phyloP scores from a whole-genome alignment of 192 early-diverging fungal species.

The Gonapodya prolifera region DNA sequence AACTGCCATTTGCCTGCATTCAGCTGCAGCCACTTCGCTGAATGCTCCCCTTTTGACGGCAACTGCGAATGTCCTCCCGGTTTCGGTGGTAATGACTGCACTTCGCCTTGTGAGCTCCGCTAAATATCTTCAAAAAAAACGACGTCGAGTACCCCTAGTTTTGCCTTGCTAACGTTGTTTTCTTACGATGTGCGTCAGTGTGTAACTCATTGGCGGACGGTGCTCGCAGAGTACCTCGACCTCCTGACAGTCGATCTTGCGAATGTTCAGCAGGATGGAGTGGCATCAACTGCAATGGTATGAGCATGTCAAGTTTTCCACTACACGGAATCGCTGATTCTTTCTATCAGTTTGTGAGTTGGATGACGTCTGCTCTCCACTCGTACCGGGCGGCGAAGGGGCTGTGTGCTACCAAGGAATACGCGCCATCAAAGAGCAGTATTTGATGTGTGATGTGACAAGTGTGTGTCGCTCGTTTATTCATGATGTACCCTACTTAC shows the following conservation, averaged over 20 bases:
- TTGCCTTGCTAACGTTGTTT: neutral
- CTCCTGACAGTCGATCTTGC: slow-evolving; percentile 20
- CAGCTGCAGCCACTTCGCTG: slow-evolving; percentile 58
- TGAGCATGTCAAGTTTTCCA: neutral
- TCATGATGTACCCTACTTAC: neutral
- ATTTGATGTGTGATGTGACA: slow-evolving; percentile 27
- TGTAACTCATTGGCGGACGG: neutral
- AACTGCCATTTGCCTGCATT: slow-evolving; percentile 69
- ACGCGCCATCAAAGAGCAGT: slow-evolving; percentile 17
- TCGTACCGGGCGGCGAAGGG: slow-evolving; percentile 9
- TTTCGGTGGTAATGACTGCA: slow-evolving; percentile 69
- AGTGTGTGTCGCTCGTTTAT: slow-evolving; percentile 11
- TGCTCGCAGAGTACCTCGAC: neutral
- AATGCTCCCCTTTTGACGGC: slow-evolving; percentile 59
- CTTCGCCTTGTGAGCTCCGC: slow-evolving; percentile 39
- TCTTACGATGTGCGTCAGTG: neutral
- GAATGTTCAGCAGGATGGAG: slow-evolving; percentile 77
- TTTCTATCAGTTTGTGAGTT: slow-evolving; percentile 18
- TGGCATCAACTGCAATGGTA: slow-evolving; percentile 89
- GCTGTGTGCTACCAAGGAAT: slow-evolving; percentile 19
- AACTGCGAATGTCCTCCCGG: slow-evolving; percentile 63
- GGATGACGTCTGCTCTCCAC: slow-evolving; percentile 17
- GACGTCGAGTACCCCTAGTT: neutral
- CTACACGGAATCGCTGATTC: neutral
- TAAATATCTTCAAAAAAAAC: neutral